These are phyloP conservation scores for Paramecium caudatum DNA, from an alignment of 73 alveolate genomes.

Conservation along the genomic window DNA sequence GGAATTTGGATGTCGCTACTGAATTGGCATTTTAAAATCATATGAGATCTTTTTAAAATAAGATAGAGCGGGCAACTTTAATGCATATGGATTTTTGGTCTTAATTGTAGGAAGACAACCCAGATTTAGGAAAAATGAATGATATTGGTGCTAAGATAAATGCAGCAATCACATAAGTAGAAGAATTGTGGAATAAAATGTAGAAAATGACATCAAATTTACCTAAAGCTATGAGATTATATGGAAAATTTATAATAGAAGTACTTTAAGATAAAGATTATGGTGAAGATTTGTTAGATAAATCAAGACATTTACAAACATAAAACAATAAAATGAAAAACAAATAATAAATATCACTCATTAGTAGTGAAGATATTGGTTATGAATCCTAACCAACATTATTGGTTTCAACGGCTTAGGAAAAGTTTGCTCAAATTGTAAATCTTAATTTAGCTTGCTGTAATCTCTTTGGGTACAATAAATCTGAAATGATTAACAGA, in stretches of 20 bases:
- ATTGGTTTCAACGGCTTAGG: slow-evolving; percentile 67
- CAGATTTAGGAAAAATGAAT: slow-evolving; percentile 77
- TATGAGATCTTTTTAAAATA: slow-evolving; percentile 75
- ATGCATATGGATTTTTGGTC: slow-evolving; percentile 79
- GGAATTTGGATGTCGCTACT: slow-evolving; percentile 71
- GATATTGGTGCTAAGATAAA: slow-evolving; percentile 75
- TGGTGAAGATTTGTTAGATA: slow-evolving; percentile 75
- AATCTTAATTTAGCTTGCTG: slow-evolving; percentile 72
- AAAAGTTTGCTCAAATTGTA: slow-evolving; percentile 68
- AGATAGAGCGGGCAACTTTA: slow-evolving; percentile 71
- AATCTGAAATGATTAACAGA: slow-evolving; percentile 71
- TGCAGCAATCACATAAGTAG: slow-evolving; percentile 72
- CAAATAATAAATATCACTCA: neutral
- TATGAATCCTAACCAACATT: slow-evolving; percentile 71
- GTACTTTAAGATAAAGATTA: slow-evolving; percentile 72
- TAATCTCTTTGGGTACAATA: slow-evolving; percentile 71
- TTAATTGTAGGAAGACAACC: slow-evolving; percentile 71
- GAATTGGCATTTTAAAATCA: slow-evolving; percentile 75
- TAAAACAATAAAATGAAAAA: slow-evolving; percentile 67
- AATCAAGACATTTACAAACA: slow-evolving; percentile 63
- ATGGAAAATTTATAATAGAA: slow-evolving; percentile 74
- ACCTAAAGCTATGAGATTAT: slow-evolving; percentile 77
- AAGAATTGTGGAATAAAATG: slow-evolving; percentile 75
- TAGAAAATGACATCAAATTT: slow-evolving; percentile 65
- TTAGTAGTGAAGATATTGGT: slow-evolving; percentile 70